phyloP scores from a whole-genome alignment of 306 rosid species.

The Gillenia trifoliata region DNA sequence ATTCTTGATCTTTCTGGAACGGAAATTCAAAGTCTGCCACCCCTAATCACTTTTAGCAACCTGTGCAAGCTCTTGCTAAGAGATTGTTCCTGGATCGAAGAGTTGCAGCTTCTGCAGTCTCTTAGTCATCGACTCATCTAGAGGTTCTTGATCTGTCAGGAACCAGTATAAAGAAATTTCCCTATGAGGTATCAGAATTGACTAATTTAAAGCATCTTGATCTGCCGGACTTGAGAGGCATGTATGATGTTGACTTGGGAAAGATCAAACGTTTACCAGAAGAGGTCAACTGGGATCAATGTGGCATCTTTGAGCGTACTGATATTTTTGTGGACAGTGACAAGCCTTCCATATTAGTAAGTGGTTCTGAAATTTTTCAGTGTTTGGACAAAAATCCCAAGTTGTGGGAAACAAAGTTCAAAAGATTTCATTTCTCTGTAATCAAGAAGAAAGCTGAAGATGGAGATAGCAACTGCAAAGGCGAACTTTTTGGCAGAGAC shows the following conservation, averaged over 20 bases:
- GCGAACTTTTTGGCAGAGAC: neutral
- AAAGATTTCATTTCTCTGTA: conserved; percentile 9
- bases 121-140: neutral
- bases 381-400: conserved; percentile 10
- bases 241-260: conserved; percentile 13
- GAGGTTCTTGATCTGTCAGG: conserved; percentile 34
- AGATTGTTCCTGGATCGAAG: conserved; percentile 9
- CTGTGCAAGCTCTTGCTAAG: conserved; percentile 23
- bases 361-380: neutral
- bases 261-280: neutral
- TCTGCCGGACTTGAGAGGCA: conserved; percentile 14
- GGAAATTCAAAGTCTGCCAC: conserved; percentile 1
- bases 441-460: conserved; percentile 1
- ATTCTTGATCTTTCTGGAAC: conserved; percentile 30
- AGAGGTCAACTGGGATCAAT: neutral
- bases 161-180: conserved; percentile 13
- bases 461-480: neutral
- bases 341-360: conserved; percentile 8
- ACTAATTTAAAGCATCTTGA: conserved; percentile 14
- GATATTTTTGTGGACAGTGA: neutral
- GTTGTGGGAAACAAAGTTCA: conserved; percentile 3
- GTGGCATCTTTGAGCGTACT: neutral
- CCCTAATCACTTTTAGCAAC: neutral
- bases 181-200: conserved; percentile 9
- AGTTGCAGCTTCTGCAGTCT: neutral